Base-by-base conservation (phyloP, 192 early-diverging fungal species). In the Chytriomyces sp. region DNA sequence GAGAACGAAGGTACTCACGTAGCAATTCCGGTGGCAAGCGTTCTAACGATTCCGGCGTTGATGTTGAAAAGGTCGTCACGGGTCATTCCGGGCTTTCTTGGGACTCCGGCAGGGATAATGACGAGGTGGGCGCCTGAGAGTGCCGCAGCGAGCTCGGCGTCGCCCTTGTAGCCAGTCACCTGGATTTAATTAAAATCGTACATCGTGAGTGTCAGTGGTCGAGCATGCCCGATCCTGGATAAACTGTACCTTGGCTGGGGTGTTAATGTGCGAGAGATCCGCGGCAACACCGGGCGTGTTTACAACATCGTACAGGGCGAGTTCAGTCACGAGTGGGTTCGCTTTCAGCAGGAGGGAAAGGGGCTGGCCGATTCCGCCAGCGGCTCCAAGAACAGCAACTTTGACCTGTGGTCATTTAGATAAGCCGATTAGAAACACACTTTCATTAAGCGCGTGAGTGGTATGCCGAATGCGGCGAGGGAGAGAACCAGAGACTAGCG, bases 61-160 rank as follows among this genome's bases (percentile, higher is more conserved):
- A 90, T 96, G 84, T 96, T 95, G 90, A 98, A 98, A 68, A 98
- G 85, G 80, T 98, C 96, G 80, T 98, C 94, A 81, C 96, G 91
- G 72, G 96, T 94, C 96, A 98, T 98, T 34, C 94, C 94, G 64
- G 94, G 96, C 91, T 98, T 98, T 79, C 96, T 89, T 69, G 96
- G 96, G 17, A 98, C 93, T 74, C 96, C 96, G 67, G 96, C 96
- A 52, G 96, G 94, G 78, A 98, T 95, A 59, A 96, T 91, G 66
- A 96, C 91, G 49, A 93, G 78, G 54, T 90, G 75, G 44, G 90
- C 75, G 34, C 81, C 86, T 52, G 74, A 77, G 56, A 95, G 80
- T n/a, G 93, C 92, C 10, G 78, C 86, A 44, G 78, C 86, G 82
- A 95, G 83, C 74, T 91, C 73, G 33, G 78, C 83, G 68, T 78